Evolutionary conservation across 495 filamentous ascomycete genomes (phyloP).

Genomic region (Aspergillus kassunensis): DNA sequence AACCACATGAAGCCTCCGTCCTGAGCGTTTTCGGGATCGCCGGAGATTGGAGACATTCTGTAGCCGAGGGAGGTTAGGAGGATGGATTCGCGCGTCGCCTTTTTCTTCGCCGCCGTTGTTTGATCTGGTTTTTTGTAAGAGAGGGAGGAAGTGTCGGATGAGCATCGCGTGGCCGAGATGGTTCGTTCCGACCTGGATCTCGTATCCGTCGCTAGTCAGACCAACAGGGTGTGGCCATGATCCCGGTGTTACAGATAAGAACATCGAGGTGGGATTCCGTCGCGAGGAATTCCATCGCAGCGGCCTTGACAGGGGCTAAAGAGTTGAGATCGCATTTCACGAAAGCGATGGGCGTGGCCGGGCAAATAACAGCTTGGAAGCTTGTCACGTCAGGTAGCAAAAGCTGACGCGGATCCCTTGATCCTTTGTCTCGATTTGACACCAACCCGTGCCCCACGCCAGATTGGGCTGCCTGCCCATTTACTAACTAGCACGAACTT

Average conservation of each 20-base stretch:
- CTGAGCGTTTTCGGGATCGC: not conserved
- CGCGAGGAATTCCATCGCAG: not conserved
- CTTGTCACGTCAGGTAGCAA: no score
- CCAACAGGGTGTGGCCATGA: not conserved
- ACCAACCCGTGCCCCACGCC: no score
- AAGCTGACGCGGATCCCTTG: no score
- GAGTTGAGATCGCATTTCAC: not conserved
- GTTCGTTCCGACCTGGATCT: conserved; percentile 66
- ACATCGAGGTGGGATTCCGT: not conserved
- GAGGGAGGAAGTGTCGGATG: conserved; percentile 54
- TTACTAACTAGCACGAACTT: no score
- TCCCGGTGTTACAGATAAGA: not conserved
- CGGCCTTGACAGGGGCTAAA: not conserved
- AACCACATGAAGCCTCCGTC: conserved; percentile 15
- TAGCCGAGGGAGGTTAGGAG: conserved; percentile 29
- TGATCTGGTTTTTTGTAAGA: conserved; percentile 27
- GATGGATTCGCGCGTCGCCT: conserved; percentile 36
- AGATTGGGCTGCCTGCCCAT: no score
- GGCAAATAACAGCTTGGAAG: no score
- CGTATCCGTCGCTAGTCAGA: conserved; percentile 51
- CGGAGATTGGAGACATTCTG: not conserved
- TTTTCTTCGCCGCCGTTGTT: not conserved
- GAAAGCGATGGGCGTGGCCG: not conserved
- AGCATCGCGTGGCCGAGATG: conserved; percentile 64
- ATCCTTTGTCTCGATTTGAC: no score